Base-by-base conservation (phyloP, 164 flowering plant genomes). In the Platanus orientalis region DNA sequence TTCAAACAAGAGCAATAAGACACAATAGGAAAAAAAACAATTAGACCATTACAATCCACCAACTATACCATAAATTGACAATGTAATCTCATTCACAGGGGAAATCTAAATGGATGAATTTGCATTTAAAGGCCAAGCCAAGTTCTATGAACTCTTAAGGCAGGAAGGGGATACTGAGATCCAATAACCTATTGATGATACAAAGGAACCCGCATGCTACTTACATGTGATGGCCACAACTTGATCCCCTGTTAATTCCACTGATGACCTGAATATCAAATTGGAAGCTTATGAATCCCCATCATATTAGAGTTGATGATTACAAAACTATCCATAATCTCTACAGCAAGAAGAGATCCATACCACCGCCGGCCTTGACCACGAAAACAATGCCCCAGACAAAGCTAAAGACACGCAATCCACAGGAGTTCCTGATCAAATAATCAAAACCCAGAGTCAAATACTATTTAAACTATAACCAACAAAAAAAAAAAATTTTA, bases 341-440 rank as follows among this genome's bases (percentile, higher is more conserved):
- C 4, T 16, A 45, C 19, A 17, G n/a, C 16, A 16, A 45, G 19
- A 23, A 47, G 34, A 13, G 68, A 10, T 32, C 42, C 76, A 74
- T 82, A 95, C 99, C 99, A 95, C 71, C 17, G 80, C 50, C 68
- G 99, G 98, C 78, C 83, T 95, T 58, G 97, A 74, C 96, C 97
- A 92, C 16, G 97, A 80, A 76, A 92, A 92, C 57, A 95, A 73
- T 27, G 94, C 92, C 64, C 97, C 99, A 6, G 97, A 95, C 65
- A 92, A 76, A 68, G 98, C 95, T 72, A 95, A 72, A 20, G 98
- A 92, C 50, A 92, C 90, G 73, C 98, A 95, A 79, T 95, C 98
- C 44, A 70, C 99, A 5, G 97, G 96, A 64, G 99, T 92, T 49
- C 99, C 98, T 95, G 76, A 60, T 44, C 11, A 48, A 45, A 14